Evolutionary conservation across 1,284 basidiomycete genomes (phyloP), one percentile per base, ranked within the genome.

Genomic region (Melampsora americana): DNA sequence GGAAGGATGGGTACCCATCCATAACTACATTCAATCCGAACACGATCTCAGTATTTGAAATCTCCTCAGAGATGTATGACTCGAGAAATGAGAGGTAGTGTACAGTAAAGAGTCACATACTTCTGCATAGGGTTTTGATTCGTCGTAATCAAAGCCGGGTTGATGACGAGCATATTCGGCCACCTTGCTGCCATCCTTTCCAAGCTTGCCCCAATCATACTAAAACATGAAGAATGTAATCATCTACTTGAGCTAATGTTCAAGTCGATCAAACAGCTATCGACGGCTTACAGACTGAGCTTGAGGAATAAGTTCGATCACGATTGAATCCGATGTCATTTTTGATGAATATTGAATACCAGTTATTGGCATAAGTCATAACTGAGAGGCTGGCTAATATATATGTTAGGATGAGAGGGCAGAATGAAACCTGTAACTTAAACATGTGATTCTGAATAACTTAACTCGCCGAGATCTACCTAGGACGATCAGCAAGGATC

Each of bases 1-100:
- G 30, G 87, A 92, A 0, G 92, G 87, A 81, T 99, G 96, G 0
- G 96, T 98, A 20, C 96, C 96, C 95, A 99, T 99, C 96, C 96
- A 99, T 61, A 96, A 85, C 92, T 95, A 80, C 35, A 35, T 20
- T 65, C 42, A 46, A 44, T 11, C 46, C 26, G 18, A 32, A 23
- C 12, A 23, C n/a, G 28, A 30, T 16, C 7, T 11, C 2, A 56
- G 23, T 2, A n/a, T 26, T 28, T 42, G 35, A 60, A 67, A 26
- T 35, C 6, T 5, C 16, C 16, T 26, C 1, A 0, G 32, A 5
- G 3, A 12, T 64, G 26, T 35, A 35, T 23, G 39, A 53, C 9
- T 5, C 56, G n/a, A 48, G 42, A 14, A 28, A 32, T 5, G n/a
- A 26, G 14, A 53, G 14, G 50, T 12, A 3, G 50, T 23, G 23